Evolutionary conservation across 345 rosid species (phyloP), one percentile per base, ranked within the genome.

Genomic region (Populus alba): DNA sequence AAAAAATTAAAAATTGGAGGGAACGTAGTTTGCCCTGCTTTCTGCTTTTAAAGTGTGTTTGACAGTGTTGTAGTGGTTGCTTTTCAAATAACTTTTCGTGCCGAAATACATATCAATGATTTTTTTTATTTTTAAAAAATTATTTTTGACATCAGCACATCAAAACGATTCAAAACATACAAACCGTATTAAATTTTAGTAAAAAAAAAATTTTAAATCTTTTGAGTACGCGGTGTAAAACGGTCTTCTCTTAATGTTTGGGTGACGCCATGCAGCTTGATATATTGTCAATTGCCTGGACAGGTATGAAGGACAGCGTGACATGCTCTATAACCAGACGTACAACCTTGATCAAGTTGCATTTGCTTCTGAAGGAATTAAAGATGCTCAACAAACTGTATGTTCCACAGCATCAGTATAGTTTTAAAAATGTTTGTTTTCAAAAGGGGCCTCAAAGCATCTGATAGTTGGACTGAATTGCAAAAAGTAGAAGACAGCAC

Each of bases 311-410:
- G 97, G 93, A 47, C 98, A 96, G 79, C 93, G 98, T 38, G 99
- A 96, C 84, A 96, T 94, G 97, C 91, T 96, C 7, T 96, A 92
- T 70, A 96, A 91, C 83, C 99, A 96, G 82, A 96, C 99, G 3
- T 96, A 92, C 74, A 96, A 96, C 84, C 99, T 97, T 53, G 99
- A 97, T 89, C 99, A 97, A 94, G 99, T 97, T 82, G 85, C 97
- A n/a, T 97, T 97, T 87, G 98, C 99, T 82, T 77, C 97, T 6
- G 99, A 97, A 88, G 99, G 99, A 62, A 86, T 94, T 79, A 97
- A 92, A 88, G 99, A 97, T 84, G 99, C 98, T 62, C 98, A 97
- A 66, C 97, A 94, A 87, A 94, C 99, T 65, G 98, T 96, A 96
- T 68, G 92, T 84, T 27, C 73, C 55, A 20, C 47, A 62, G 4